These are phyloP conservation scores for Boletus rex-veris DNA, from an alignment of 768 basidiomycete species.

Conservation along the genomic window DNA sequence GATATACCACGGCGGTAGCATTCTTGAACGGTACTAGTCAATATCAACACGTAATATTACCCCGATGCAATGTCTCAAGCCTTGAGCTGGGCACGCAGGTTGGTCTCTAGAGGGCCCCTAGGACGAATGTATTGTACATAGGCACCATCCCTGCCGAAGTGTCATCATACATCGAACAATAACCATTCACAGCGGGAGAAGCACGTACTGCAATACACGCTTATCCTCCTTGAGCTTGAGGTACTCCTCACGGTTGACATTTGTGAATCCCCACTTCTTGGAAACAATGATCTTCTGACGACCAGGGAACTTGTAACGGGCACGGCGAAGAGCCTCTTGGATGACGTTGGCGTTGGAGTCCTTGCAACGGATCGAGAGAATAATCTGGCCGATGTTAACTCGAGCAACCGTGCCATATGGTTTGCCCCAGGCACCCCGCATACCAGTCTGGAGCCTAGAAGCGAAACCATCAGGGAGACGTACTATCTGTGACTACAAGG, in stretches of 20 bases:
- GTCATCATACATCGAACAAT: neutral
- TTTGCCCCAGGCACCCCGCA: constrained; percentile 99
- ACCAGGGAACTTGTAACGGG: constrained; percentile 99
- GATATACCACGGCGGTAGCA: constrained; percentile 18
- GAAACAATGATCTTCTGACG: constrained; percentile 96
- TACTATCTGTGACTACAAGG: no score
- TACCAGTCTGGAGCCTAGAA: constrained; percentile 84
- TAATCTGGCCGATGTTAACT: constrained; percentile 96
- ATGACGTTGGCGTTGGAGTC: constrained; percentile 84
- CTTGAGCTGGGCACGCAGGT: constrained; percentile 79
- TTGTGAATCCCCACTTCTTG: constrained; percentile 99
- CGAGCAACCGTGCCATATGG: constrained; percentile 95
- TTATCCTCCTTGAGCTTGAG: constrained; percentile 84
- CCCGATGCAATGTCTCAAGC: constrained; percentile 42
- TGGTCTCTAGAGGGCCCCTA: constrained; percentile 80
- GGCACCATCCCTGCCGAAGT: constrained; percentile 66
- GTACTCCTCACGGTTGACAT: constrained; percentile 88
- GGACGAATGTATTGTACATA: constrained; percentile 93
- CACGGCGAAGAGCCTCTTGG: constrained; percentile 95
- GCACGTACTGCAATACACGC: constrained; percentile 79
- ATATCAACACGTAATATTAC: constrained; percentile 7
- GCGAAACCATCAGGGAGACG: neutral
- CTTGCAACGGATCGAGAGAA: constrained; percentile 88
- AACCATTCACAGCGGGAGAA: neutral
- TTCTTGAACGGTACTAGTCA: constrained; percentile 18